Evolutionary conservation across 371 early-diverging fungal genomes (phyloP).

Genomic region (Haplosporangium sp.): DNA sequence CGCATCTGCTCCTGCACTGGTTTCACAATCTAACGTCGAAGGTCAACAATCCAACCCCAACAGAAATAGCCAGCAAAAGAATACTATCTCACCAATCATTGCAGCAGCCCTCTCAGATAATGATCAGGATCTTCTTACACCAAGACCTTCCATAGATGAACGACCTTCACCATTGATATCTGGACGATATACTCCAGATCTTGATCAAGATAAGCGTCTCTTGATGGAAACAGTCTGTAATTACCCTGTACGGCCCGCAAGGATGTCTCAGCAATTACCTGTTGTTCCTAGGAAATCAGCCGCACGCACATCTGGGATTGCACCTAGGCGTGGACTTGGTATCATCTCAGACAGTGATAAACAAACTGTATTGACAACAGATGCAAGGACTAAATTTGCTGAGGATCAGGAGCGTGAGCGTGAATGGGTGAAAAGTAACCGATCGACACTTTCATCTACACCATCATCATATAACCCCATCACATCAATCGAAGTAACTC

Average conservation of each 20-base stretch:
- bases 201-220: background rate
- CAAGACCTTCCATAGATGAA: conserved; percentile 7
- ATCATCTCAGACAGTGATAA: background rate
- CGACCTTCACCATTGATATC: background rate
- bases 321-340: conserved; percentile 5
- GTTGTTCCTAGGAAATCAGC: conserved; percentile 17
- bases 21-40: conserved; percentile 9
- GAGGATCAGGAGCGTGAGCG: conserved; percentile 21
- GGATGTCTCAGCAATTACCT: conserved; percentile 10
- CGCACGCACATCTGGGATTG: conserved; percentile 3
- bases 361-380: background rate
- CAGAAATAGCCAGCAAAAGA: background rate
- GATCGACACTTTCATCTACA: background rate
- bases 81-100: conserved; percentile 9
- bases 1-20: conserved; percentile 21
- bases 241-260: conserved; percentile 11
- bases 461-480: background rate
- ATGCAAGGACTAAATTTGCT: background rate
- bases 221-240: conserved; percentile 1
- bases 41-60: conserved; percentile 2
- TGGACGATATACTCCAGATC: background rate
- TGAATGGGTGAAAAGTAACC: conserved; percentile 15
- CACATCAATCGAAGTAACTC: background rate
- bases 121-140: background rate
- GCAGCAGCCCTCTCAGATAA: conserved; percentile 9